phyloP scores from a whole-genome alignment of 2,329 filamentous ascomycete species.

The Colletotrichum tofieldiae region DNA sequence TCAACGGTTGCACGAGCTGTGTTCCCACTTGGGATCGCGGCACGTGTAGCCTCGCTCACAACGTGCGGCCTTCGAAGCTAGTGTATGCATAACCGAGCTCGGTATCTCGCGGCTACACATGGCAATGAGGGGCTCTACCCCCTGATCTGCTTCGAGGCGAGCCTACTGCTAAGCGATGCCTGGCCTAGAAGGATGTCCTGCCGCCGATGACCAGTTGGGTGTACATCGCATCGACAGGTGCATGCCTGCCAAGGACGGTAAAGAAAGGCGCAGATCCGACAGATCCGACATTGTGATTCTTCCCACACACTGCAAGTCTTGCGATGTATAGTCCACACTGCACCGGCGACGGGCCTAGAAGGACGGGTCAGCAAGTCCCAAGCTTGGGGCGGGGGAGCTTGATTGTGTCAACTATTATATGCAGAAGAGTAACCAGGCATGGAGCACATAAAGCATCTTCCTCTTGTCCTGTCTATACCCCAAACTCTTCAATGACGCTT shows the following conservation, averaged over 20 bases:
- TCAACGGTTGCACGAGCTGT: conserved; percentile 7
- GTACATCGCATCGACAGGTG: neutral
- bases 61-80: neutral
- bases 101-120: neutral
- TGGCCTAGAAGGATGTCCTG: neutral
- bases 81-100: neutral
- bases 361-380: neutral
- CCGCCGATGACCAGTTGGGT: neutral
- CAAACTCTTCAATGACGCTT: conserved; percentile 66
- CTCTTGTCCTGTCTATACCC: neutral
- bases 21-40: neutral
- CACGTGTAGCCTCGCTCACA: neutral
- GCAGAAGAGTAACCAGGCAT: too few relatives aligned
- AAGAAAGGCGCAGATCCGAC: too few relatives aligned
- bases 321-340: neutral
- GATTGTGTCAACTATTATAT: neutral
- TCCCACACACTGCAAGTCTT: too few relatives aligned
- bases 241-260: too few relatives aligned
- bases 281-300: neutral
- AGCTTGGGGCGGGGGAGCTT: too few relatives aligned
- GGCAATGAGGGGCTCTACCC: neutral
- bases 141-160: neutral
- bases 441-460: too few relatives aligned
- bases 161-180: neutral
- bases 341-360: neutral